Conservation (phyloP, 2,329 filamentous ascomycete genomes). For the Exophiala phaeomuriformis region DNA sequence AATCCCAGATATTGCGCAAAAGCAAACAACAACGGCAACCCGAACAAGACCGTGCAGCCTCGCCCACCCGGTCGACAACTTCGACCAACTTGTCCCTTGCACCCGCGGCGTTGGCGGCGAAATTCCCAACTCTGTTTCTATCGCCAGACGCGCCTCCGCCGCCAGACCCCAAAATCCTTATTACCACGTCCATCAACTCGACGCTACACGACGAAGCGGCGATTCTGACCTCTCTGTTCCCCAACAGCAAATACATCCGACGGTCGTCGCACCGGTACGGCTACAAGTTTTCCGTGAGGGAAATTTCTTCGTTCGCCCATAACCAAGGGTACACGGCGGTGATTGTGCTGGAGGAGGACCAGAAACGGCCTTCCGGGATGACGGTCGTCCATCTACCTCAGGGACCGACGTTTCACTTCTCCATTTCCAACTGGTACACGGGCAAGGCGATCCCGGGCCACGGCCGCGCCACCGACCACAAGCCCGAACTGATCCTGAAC, state of each 20-base stretch:
- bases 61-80: conserved; percentile 48
- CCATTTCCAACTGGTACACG: conserved; percentile 82
- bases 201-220: conserved; percentile 78
- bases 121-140: conserved; percentile 53
- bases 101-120: conserved; percentile 53
- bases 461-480: conserved; percentile 81
- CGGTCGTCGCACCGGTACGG: conserved; percentile 75
- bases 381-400: conserved; percentile 76
- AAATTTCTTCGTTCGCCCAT: conserved; percentile 78
- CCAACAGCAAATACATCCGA: conserved; percentile 71
- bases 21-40: conserved; percentile 21
- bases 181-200: conserved; percentile 85
- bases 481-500: conserved; percentile 83
- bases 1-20: conserved; percentile 28
- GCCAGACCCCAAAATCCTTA: conserved; percentile 70
- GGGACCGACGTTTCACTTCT: conserved; percentile 90
- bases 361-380: conserved; percentile 73
- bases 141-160: conserved; percentile 36
- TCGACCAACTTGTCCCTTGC: conserved; percentile 55
- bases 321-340: conserved; percentile 79
- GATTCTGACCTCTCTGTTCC: conserved; percentile 73
- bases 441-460: conserved; percentile 83
- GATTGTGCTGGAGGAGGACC: conserved; percentile 79
- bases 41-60: conserved; percentile 47
- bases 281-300: conserved; percentile 84